A percentile compares a stretch with the other conserved stretches of the same genome.
Evolutionary conservation across 2,329 filamentous ascomycete species (phyloP).

Genomic region (Cytospora piceicola): DNA sequence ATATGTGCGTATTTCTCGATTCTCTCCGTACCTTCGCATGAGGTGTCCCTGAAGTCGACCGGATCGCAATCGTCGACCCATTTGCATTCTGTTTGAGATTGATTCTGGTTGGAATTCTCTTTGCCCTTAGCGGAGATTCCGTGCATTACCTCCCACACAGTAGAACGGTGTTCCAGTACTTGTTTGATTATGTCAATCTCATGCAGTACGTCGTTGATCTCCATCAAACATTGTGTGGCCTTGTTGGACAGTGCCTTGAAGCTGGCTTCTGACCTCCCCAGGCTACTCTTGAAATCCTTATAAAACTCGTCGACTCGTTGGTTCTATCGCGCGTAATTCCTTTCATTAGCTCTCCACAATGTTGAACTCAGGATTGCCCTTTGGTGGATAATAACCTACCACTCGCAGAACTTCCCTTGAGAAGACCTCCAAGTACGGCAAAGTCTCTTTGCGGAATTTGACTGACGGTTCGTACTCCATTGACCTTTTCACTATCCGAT

Average conservation of each 20-base stretch:
- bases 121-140: not conserved
- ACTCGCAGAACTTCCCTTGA: conserved; percentile 1
- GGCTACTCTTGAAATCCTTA: not conserved
- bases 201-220: conserved; percentile 7
- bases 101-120: not conserved
- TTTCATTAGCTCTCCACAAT: not conserved
- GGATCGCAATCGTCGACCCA: conserved; percentile 4
- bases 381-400: not conserved
- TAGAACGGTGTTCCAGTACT: conserved; percentile 5
- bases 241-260: not conserved
- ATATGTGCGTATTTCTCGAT: not conserved
- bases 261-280: not conserved
- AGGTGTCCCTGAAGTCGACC: not conserved
- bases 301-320: not conserved
- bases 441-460: not conserved
- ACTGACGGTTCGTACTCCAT: conserved; percentile 4
- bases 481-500: not conserved
- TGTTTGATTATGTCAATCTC: not conserved
- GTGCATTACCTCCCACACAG: conserved; percentile 4
- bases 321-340: not conserved
- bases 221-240: not conserved
- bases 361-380: no score
- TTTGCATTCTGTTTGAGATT: not conserved
- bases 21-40: not conserved
- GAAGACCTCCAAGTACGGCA: conserved; percentile 3